Conservation (phyloP, 352 stramenopile species). For the Paralagenidium karlingii region DNA sequence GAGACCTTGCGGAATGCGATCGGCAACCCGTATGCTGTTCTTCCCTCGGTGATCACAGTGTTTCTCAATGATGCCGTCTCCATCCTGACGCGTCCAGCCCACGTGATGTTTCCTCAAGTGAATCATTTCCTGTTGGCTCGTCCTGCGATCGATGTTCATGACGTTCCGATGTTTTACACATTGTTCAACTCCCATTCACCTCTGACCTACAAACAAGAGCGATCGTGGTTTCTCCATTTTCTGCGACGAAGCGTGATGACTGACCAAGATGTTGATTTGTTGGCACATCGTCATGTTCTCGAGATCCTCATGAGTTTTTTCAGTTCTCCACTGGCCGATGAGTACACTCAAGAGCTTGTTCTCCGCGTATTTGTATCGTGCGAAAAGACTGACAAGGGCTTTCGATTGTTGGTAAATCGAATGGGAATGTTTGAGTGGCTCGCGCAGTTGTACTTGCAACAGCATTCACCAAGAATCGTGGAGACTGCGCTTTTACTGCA, state of each 20-base stretch:
- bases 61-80: conserved; percentile 72
- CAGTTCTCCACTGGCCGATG: too few relatives aligned
- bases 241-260: conserved; percentile 52
- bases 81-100: conserved; percentile 46
- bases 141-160: conserved; percentile 54
- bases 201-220: conserved; percentile 66
- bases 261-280: conserved; percentile 48
- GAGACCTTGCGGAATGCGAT: conserved; percentile 64
- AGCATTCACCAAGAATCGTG: too few relatives aligned
- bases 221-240: conserved; percentile 70
- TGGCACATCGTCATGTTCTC: conserved; percentile 67
- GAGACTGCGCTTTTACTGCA: too few relatives aligned
- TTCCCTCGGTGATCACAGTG: conserved; percentile 69
- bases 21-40: conserved; percentile 19
- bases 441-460: too few relatives aligned
- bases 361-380: too few relatives aligned
- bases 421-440: too few relatives aligned
- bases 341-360: too few relatives aligned
- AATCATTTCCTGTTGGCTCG: conserved; percentile 80
- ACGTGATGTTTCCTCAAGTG: conserved; percentile 63
- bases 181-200: conserved; percentile 71
- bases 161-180: conserved; percentile 84
- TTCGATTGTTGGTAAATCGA: too few relatives aligned
- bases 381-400: too few relatives aligned
- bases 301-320: conserved; percentile 78